Evolutionary conservation across 2,329 filamentous ascomycete species (phyloP).

Genomic region (Ophiostoma sp.): DNA sequence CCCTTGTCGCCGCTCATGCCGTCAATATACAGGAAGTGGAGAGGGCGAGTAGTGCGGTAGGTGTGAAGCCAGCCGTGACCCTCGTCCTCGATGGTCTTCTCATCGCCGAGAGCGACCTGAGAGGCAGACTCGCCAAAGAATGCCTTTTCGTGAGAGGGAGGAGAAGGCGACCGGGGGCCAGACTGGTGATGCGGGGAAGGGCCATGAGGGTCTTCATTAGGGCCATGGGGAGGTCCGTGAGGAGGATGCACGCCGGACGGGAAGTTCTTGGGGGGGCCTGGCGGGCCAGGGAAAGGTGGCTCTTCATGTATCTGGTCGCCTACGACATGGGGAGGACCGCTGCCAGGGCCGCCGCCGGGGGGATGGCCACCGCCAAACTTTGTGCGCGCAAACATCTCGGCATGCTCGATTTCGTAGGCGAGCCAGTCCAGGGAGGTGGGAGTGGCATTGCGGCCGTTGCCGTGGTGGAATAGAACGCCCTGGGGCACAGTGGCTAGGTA

Average conservation of each 20-base stretch:
- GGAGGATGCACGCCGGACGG: not conserved
- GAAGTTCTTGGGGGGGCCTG: not conserved
- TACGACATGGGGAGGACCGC: not conserved
- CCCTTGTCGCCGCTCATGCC: constrained; percentile 40
- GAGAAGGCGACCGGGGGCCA: not conserved
- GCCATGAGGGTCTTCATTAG: not conserved
- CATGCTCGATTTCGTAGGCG: constrained; percentile 71
- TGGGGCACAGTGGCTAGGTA: constrained; percentile 60
- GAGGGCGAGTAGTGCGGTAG: constrained; percentile 52
- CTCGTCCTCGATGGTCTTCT: not conserved
- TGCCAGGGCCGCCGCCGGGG: constrained; percentile 2
- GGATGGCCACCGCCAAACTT: not conserved
- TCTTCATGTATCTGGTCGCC: not conserved
- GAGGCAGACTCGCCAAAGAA: not conserved
- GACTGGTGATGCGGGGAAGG: not conserved
- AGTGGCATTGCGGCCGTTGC: constrained; percentile 41
- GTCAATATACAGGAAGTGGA: constrained; percentile 63
- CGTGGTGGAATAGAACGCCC: constrained; percentile 64
- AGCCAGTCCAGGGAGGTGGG: constrained; percentile 59
- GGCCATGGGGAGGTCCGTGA: not conserved
- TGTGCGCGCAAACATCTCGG: constrained; percentile 54
- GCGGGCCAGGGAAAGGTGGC: constrained; percentile 7
- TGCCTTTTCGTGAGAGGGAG: not conserved
- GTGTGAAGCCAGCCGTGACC: constrained; percentile 57
- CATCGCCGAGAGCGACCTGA: constrained; percentile 7